Base-by-base conservation (phyloP, 768 basidiomycete species). In the Filobasidium wieringae region DNA sequence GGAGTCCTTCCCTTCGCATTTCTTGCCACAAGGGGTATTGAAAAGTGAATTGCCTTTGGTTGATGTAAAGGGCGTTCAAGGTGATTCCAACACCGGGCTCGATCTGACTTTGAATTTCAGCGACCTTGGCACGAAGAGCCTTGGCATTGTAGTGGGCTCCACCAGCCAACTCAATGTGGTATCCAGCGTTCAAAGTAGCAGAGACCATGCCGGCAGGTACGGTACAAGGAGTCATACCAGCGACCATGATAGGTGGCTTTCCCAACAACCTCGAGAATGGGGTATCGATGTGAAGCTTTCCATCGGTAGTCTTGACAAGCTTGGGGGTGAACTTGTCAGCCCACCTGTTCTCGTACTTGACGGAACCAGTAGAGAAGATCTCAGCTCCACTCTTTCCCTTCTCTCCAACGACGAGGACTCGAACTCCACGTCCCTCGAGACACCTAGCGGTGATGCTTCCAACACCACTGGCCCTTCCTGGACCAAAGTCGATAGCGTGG, bases 201-300 rank as follows among this genome's bases (percentile, higher is more conserved):
- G 85, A 84, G 67, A 96, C 92, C 73, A 97, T 93, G 17, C 91
- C 91, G 31, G 85, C 85, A 72, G 92, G 85, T 63, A 99, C 95
- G 31, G 95, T 99, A 1, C 86, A 86, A 0, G 95, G 95, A 0
- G 95, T 99, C 95, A 99, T 97, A 59, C 95, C 95, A 50, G 92
- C 93, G 36, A 99, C 91, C 95, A 97, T 97, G 75, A 99, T 86
- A 32, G 95, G 95, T 2, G 95, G 84, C 77, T 97, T 99, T 66
- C 90, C 89, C 40, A 99, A 75, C 41, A 99, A 81, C 59, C 95
- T 87, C 51, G 93, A 93, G 80, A 96, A 93, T 4, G 90, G 86
- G 0, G 93, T 96, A 74, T 99, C 91, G 66, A 99, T 80, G 73
- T 92, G 85, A 53, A 97, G 77, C 61, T 81, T 84, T 33, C 95